These are phyloP conservation scores for Auriscalpium vulgare DNA, from an alignment of 768 basidiomycete genomes.

Conservation along the genomic window DNA sequence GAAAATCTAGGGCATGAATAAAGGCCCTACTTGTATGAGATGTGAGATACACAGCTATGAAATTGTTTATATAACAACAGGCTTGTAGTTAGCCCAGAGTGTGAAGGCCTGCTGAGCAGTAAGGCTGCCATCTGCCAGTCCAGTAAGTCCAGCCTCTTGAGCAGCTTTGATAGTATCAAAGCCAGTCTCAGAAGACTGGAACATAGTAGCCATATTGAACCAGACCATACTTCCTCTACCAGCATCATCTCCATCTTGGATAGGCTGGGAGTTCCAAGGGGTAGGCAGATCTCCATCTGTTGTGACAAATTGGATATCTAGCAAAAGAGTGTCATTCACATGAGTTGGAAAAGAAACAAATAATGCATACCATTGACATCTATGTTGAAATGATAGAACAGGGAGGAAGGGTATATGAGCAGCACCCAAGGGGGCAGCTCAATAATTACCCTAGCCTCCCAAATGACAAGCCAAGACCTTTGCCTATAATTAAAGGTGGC, in stretches of 20 bases:
- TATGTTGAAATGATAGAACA: background rate
- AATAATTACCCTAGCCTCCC: constrained; percentile 1
- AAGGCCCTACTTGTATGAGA: background rate
- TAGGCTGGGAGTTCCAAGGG: background rate
- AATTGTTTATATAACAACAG: background rate
- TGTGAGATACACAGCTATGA: background rate
- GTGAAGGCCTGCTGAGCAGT: background rate
- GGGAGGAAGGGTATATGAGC: background rate
- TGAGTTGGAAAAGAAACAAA: background rate
- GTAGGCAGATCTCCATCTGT: background rate
- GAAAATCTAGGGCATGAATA: no score
- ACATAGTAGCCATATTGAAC: background rate
- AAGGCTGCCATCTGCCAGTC: background rate
- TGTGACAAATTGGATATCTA: background rate
- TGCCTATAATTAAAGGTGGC: background rate
- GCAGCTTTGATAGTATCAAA: background rate
- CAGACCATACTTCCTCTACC: background rate
- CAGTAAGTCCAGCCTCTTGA: background rate
- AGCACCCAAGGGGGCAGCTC: constrained; percentile 2
- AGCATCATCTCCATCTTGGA: background rate
- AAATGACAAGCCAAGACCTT: background rate
- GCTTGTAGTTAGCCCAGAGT: background rate
- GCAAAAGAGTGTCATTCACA: background rate
- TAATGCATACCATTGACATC: background rate
- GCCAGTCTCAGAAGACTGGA: constrained; percentile 1